Base-by-base conservation (phyloP, 2,329 filamentous ascomycete genomes). In the Alternaria sp. region DNA sequence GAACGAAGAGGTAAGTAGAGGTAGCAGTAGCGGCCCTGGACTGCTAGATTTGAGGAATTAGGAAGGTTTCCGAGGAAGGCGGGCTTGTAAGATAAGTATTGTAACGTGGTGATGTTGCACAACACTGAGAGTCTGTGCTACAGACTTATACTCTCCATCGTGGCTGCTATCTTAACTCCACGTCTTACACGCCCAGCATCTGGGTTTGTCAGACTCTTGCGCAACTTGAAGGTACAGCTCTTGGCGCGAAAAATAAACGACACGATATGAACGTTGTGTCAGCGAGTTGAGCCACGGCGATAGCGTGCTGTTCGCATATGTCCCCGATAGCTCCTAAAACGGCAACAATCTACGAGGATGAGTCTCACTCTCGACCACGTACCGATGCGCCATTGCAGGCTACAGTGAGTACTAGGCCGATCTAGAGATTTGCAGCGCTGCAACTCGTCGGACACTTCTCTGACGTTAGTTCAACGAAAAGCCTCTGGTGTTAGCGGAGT, bases 401-500 rank as follows among this genome's bases (percentile, higher is more conserved):
- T 26, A 5, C 32, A 54, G 32, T 32, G 30, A 40, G 8, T 52
- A 30, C 49, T 40, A 23, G 19, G 4, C 30, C 15, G 19, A 40
- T 21, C 28, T 13, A 17, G 5, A 11, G 17, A 17, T 12, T 21
- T 12, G 6, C 12, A 44, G 30, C 9, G 13, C 17, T 47, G 23
- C 32, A 25, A 61, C 55, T 57, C 52, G 52, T 36, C 23, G 32
- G 32, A 17, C 13, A n/a, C 17, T 40, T 47, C 44, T 45, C 32
- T 28, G 32, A 57, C 21, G 17, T 25, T 50, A 46, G 23, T 50
- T 25, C 19, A 25, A 30, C n/a, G 11, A 53, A 49, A 21, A 30
- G 17, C 25, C 23, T 28, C 21, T 40, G 49, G 43, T 36, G 30
- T 25, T 44, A 62, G 30, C 59, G 59, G 49, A 52, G 59, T 59